phyloP scores from a whole-genome alignment of 768 basidiomycete genomes.

The Phylloporus rhodoxanthus region DNA sequence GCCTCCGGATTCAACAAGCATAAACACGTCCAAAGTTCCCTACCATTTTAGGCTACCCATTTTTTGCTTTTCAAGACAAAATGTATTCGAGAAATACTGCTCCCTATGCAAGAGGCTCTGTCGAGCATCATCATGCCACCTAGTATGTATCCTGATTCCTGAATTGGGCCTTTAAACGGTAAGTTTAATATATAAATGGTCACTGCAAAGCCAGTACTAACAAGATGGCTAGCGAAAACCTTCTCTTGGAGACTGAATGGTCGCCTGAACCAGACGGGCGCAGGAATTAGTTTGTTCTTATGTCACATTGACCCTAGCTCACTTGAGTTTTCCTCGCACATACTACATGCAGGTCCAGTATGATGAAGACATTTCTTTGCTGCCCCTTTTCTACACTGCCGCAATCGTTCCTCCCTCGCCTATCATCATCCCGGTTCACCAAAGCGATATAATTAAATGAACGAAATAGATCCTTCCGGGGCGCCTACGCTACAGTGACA shows the following conservation, averaged over 20 bases:
- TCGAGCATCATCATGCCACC: neutral
- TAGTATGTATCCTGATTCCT: neutral
- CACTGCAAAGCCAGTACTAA: neutral
- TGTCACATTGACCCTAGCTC: neutral
- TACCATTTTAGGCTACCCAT: too few relatives aligned
- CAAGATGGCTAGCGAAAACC: neutral
- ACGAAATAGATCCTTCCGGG: neutral
- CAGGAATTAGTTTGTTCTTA: neutral
- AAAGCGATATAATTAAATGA: neutral
- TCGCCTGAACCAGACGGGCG: too few relatives aligned
- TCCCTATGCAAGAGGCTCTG: neutral
- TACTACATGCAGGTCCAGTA: neutral
- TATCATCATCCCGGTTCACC: neutral
- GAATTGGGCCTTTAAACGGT: neutral
- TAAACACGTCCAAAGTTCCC: neutral
- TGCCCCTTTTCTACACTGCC: neutral
- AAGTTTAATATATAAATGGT: neutral
- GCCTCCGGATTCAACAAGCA: neutral
- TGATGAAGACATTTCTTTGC: neutral
- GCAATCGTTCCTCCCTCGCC: neutral
- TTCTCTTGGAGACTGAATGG: too few relatives aligned
- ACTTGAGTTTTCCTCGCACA: neutral
- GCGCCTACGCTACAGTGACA: slow-evolving; percentile 7
- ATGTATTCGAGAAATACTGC: neutral
- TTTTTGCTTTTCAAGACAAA: neutral